Evolutionary conservation across 106 monocot species (phyloP), one percentile per base, ranked within the genome.

Genomic region (Chionographis japonica): DNA sequence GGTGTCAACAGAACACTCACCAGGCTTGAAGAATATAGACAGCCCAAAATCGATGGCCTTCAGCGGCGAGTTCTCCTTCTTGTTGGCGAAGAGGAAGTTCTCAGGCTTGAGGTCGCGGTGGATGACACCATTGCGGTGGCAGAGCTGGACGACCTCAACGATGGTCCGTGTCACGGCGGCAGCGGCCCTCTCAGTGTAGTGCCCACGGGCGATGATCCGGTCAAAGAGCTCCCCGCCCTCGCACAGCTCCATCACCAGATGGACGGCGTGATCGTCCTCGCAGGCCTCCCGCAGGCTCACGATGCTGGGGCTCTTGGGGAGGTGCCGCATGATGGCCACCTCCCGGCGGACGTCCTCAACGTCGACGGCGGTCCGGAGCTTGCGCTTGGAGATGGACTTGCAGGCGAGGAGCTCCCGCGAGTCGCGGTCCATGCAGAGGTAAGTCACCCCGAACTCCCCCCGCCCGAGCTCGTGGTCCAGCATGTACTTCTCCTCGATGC

Each of bases 161-260:
- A 98, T 93, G 2, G 98, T 99, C 63, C 66, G 72, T 2, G 75
- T 82, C 18, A 99, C 98, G 6, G 53, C 78, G 1, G 98, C 98
- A 0, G 93, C 93, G 0, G 98, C 93, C 38, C 98, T 66, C 85
- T 99, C 98, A 1, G 93, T 90, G 63, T 99, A 99, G 73, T 99
- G 98, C 40, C 98, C 93, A 50, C 98, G 72, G 3, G 93, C 93
- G 9, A 99, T 93, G 49, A 99, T 99, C 73, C 98, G 78, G 58
- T 99, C 98, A 53, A 99, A 99, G 46, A 99, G 79, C 79, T 99
- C 98, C 14, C 98, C 98, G 2, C 98, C 98, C 70, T 99, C 90
- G 66, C 98, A 99, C 5, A 99, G 68, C 88, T 99, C 98, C 98
- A 99, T 99, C 17, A 99, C 93, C 40, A 99, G 75, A 65, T 99